phyloP scores from a whole-genome alignment of 768 basidiomycete genomes.

The Mycena filopes region DNA sequence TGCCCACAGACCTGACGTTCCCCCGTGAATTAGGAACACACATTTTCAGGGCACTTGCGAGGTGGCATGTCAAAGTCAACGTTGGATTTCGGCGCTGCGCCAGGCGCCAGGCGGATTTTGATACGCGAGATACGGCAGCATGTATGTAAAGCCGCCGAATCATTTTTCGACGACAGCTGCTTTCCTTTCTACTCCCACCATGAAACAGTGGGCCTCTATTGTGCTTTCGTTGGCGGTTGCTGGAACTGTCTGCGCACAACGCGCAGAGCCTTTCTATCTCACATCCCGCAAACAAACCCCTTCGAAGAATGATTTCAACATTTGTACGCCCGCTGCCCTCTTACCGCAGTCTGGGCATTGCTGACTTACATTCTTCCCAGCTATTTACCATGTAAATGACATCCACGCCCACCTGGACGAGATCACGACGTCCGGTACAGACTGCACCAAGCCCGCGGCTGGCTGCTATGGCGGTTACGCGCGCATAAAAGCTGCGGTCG shows the following conservation, averaged over 20 bases:
- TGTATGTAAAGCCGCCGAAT: background rate
- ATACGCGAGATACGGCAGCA: background rate
- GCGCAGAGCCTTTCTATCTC: background rate
- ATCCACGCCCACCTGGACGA: constrained; percentile 57
- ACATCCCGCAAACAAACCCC: background rate
- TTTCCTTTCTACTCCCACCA: constrained; percentile 7
- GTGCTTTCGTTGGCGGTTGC: constrained; percentile 7
- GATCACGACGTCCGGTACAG: constrained; percentile 47
- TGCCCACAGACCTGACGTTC: too few species aligned
- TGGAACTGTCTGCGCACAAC: constrained; percentile 2
- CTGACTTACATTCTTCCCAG: constrained; percentile 18
- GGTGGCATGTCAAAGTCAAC: too few species aligned
- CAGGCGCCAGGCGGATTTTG: too few species aligned
- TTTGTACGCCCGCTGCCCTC: constrained; percentile 5
- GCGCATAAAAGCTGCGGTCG: constrained; percentile 51
- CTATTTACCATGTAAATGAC: constrained; percentile 56
- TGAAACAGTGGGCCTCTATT: constrained; percentile 7
- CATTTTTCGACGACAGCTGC: background rate
- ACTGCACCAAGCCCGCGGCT: constrained; percentile 47
- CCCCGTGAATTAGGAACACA: too few species aligned
- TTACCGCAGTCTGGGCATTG: background rate
- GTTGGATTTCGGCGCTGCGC: too few species aligned
- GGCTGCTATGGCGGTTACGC: constrained; percentile 57
- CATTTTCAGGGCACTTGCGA: too few species aligned
- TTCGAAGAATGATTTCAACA: constrained; percentile 18